Percentiles rank a stretch among this genome's conserved stretches.
Conservation (phyloP, 805 yeast genomes). For the Ogataea sp. region DNA sequence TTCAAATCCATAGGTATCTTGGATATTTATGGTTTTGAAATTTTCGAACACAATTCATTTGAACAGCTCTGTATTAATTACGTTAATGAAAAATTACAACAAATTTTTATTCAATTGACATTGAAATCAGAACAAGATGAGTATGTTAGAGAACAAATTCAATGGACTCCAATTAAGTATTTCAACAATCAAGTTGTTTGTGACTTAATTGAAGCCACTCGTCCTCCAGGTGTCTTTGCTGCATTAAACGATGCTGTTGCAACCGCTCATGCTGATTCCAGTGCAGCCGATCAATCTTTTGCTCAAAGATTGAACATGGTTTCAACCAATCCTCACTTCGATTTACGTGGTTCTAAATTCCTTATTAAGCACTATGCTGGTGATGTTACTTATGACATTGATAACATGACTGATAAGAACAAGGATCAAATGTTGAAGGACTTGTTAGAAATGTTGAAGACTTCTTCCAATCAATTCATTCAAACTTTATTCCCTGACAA, state of each 20-base stretch:
- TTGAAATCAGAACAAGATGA: slow-evolving; percentile 97
- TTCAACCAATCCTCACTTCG: slow-evolving; percentile 77
- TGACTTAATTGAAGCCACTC: slow-evolving; percentile 85
- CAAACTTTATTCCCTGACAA: slow-evolving; percentile 52
- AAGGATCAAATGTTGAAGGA: slow-evolving; percentile 91
- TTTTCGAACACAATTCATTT: slow-evolving; percentile 89
- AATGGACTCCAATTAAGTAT: slow-evolving; percentile 96
- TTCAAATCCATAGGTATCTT: slow-evolving; percentile 81
- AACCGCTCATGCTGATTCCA: slow-evolving; percentile 96
- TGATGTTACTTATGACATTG: slow-evolving; percentile 88
- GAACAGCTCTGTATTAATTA: slow-evolving; percentile 95
- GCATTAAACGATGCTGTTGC: slow-evolving; percentile 96
- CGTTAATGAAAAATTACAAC: slow-evolving; percentile 93
- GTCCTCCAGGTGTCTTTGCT: slow-evolving; percentile 96
- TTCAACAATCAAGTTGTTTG: slow-evolving; percentile 95
- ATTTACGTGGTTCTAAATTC: slow-evolving; percentile 79
- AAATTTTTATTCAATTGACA: slow-evolving; percentile 91
- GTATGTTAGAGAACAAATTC: slow-evolving; percentile 87
- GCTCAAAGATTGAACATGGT: slow-evolving; percentile 86
- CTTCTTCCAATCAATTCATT: slow-evolving; percentile 63
- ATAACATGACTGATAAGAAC: slow-evolving; percentile 91
- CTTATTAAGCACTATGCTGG: slow-evolving; percentile 96
- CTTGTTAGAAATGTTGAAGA: slow-evolving; percentile 66
- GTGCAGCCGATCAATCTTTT: slow-evolving; percentile 94
- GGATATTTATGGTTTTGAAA: slow-evolving; percentile 95